Evolutionary conservation across 164 flowering plant genomes (phyloP).

Genomic region (Santalum album): DNA sequence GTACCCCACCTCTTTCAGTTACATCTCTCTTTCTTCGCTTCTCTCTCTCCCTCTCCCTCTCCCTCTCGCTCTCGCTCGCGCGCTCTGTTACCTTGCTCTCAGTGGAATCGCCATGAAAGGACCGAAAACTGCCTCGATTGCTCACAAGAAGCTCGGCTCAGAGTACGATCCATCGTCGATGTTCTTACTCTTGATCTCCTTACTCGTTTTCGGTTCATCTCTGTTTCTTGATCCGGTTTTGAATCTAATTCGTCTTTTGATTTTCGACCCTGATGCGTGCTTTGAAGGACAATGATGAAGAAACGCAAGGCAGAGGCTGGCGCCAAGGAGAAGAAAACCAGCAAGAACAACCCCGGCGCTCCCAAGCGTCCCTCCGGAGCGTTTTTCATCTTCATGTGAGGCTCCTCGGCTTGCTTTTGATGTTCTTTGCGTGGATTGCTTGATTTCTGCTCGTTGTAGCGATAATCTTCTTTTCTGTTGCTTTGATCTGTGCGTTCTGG

Average conservation of each 20-base stretch:
- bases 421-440: neutral
- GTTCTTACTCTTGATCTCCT: neutral
- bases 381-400: slow-evolving; percentile 28
- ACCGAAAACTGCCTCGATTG: neutral
- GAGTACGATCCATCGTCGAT: neutral
- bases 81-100: neutral
- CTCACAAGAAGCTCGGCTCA: slow-evolving; percentile 8
- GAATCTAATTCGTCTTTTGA: neutral
- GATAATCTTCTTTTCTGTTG: neutral
- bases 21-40: too few relatives aligned
- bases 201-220: neutral
- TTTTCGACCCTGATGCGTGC: neutral
- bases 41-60: neutral
- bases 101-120: slow-evolving; percentile 10
- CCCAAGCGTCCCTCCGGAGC: slow-evolving; percentile 31
- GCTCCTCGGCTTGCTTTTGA: neutral
- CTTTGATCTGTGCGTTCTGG: neutral
- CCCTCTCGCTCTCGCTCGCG: too few relatives aligned
- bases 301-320: slow-evolving; percentile 7
- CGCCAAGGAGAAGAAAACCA: slow-evolving; percentile 5
- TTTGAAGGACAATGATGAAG: slow-evolving; percentile 6
- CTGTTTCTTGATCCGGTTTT: neutral
- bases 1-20: too few relatives aligned
- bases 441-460: neutral
- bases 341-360: slow-evolving; percentile 18